phyloP scores from a whole-genome alignment of 345 rosid species.

The Eucalyptus tenuipes region DNA sequence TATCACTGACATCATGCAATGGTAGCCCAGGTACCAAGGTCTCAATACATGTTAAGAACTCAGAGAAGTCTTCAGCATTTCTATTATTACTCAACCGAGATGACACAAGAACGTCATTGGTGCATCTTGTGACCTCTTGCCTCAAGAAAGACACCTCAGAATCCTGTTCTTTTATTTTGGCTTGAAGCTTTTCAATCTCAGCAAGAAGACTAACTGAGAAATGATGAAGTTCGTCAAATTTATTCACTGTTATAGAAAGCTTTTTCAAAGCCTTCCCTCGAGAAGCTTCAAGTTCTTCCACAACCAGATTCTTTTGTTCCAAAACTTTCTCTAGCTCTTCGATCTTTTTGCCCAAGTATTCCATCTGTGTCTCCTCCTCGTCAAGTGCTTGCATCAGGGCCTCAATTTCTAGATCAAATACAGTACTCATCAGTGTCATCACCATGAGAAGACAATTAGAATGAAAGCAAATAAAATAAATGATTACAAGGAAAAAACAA shows the following conservation, averaged over 20 bases:
- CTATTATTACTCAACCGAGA: conserved; percentile 49
- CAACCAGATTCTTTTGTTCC: conserved; percentile 48
- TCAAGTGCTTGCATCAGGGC: conserved; percentile 96
- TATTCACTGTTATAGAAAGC: conserved; percentile 69
- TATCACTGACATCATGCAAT: conserved; percentile 26
- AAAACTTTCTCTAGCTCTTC: conserved; percentile 43
- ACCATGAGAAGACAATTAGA: not conserved
- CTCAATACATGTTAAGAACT: conserved; percentile 55
- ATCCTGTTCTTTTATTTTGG: conserved; percentile 79
- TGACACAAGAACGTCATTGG: conserved; percentile 71
- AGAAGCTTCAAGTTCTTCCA: conserved; percentile 74
- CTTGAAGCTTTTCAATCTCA: conserved; percentile 86
- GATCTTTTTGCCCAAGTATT: conserved; percentile 48
- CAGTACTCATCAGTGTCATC: not conserved
- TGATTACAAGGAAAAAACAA: not conserved
- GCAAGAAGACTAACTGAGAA: conserved; percentile 70
- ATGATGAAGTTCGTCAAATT: conserved; percentile 92
- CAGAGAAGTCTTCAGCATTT: conserved; percentile 43
- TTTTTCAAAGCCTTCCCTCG: conserved; percentile 72
- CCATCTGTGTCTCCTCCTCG: conserved; percentile 93
- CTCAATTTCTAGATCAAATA: conserved; percentile 58
- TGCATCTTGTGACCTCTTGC: conserved; percentile 94
- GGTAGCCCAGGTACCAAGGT: conserved; percentile 28
- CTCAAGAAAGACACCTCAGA: conserved; percentile 89
- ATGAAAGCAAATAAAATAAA: not conserved